Conservation (phyloP, 768 basidiomycete genomes). For the Pseudohyphozyma bogoriensis region DNA sequence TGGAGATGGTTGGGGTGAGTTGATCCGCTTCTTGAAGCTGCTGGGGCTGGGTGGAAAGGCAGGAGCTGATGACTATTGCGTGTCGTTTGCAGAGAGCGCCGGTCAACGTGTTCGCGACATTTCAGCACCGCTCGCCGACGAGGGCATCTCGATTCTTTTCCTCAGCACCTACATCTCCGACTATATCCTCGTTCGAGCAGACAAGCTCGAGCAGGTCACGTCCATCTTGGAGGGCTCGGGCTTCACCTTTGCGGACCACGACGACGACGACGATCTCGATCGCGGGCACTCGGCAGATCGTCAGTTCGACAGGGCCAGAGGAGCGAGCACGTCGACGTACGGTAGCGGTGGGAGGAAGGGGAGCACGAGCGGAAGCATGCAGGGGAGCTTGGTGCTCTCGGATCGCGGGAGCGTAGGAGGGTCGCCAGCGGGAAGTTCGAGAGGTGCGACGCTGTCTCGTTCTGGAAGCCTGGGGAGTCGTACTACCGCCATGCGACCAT, state of each 20-base stretch:
- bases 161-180: slow-evolving; percentile 75
- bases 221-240: slow-evolving; percentile 51
- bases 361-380: neutral
- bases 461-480: neutral
- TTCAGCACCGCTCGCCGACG: slow-evolving; percentile 62
- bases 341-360: neutral
- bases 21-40: too few species aligned
- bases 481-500: too few species aligned
- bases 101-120: slow-evolving; percentile 65
- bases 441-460: neutral
- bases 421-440: neutral
- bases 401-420: neutral
- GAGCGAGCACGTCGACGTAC: neutral
- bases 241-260: slow-evolving; percentile 39
- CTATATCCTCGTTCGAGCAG: slow-evolving; percentile 56
- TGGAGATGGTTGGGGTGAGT: slow-evolving; percentile 56
- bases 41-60: too few species aligned
- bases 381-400: neutral
- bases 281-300: too few species aligned
- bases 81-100: slow-evolving; percentile 40
- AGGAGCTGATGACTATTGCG: slow-evolving; percentile 7
- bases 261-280: neutral
- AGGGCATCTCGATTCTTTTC: slow-evolving; percentile 70
- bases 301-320: too few species aligned
- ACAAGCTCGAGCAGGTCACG: slow-evolving; percentile 55